Percentiles rank a stretch among this genome's conserved stretches.
phyloP scores from a whole-genome alignment of 1,284 basidiomycete species.

The Apiotrichum mycotoxinovorans region DNA sequence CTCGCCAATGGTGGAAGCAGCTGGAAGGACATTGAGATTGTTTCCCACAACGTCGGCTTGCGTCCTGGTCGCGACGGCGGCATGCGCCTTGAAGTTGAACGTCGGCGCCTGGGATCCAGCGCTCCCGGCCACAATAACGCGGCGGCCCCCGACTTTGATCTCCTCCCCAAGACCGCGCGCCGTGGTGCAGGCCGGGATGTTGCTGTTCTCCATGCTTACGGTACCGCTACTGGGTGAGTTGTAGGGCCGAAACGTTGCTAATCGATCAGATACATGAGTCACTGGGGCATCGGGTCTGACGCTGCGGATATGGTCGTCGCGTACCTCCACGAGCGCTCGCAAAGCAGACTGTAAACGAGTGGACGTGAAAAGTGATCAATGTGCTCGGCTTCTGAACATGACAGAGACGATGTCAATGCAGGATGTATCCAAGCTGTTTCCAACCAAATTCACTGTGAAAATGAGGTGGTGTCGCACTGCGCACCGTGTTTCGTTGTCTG shows the following conservation, averaged over 20 bases:
- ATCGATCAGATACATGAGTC: constrained; percentile 39
- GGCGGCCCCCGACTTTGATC: no score
- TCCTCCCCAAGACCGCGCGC: neutral
- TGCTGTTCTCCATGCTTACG: constrained; percentile 66
- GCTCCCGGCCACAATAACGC: no score
- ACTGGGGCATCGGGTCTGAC: constrained; percentile 45
- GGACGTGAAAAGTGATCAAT: no score
- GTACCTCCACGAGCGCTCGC: constrained; percentile 6
- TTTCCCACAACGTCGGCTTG: constrained; percentile 62
- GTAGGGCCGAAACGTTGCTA: neutral
- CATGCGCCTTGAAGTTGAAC: constrained; percentile 61
- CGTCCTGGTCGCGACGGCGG: constrained; percentile 65
- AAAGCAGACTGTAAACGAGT: no score
- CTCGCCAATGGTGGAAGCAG: constrained; percentile 29
- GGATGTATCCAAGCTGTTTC: no score
- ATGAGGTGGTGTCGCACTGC: no score
- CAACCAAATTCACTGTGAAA: no score
- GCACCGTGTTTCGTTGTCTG: no score
- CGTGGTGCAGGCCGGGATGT: constrained; percentile 52
- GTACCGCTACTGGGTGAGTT: constrained; percentile 47
- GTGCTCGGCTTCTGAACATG: no score
- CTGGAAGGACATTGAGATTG: constrained; percentile 50
- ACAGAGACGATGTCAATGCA: no score
- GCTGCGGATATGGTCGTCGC: constrained; percentile 33
- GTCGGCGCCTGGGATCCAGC: constrained; percentile 48